Percentiles rank a stretch among this genome's conserved stretches.
Conservation (phyloP, 306 rosid genomes). For the Malus orientalis region DNA sequence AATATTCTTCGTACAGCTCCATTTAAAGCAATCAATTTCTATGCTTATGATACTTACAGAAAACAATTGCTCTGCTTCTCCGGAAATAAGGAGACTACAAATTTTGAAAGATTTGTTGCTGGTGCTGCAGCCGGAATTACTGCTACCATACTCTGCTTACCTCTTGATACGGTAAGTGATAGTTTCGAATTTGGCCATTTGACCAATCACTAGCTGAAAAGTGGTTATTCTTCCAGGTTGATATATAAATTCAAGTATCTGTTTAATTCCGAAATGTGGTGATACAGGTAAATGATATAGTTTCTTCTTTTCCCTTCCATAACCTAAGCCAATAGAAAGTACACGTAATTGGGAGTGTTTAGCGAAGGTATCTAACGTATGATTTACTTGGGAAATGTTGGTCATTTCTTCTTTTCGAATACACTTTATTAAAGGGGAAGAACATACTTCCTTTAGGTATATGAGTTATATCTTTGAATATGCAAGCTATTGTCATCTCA, state of each 20-base stretch:
- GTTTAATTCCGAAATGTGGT: not conserved
- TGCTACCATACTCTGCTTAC: conserved; percentile 74
- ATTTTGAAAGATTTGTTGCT: conserved; percentile 90
- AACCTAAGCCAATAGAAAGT: not conserved
- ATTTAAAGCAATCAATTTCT: conserved; percentile 86
- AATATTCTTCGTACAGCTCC: conserved; percentile 95
- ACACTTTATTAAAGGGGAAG: not conserved
- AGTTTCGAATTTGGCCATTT: conserved; percentile 1
- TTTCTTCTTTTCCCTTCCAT: not conserved
- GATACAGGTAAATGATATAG: not conserved
- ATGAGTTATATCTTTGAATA: not conserved
- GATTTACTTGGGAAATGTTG: not conserved
- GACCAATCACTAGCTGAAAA: not conserved
- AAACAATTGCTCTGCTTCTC: conserved; percentile 64
- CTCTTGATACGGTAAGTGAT: conserved; percentile 85
- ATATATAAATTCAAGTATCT: not conserved
- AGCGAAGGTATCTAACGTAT: not conserved
- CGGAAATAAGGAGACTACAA: conserved; percentile 64
- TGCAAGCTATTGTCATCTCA: not conserved
- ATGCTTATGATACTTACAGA: conserved; percentile 86
- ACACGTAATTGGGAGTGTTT: not conserved
- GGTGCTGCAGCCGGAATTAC: conserved; percentile 96
- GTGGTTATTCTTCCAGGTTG: not conserved
- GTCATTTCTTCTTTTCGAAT: not conserved
- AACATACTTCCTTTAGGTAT: not conserved